Base-by-base conservation (phyloP, 2,329 filamentous ascomycete species). In the Colletotrichum sojae region DNA sequence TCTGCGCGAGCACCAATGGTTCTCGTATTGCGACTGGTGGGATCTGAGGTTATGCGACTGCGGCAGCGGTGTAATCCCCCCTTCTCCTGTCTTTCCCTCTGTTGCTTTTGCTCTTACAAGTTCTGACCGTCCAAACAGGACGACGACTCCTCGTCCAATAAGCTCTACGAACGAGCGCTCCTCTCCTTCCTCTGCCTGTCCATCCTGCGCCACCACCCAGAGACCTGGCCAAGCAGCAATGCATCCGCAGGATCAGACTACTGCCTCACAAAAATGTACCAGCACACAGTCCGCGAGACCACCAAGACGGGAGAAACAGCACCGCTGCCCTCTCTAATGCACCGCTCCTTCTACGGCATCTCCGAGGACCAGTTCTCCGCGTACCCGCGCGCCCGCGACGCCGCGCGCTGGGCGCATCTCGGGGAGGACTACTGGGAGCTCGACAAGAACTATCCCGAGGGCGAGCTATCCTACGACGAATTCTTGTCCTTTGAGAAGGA, bases 331-430 rank as follows among this genome's bases (percentile, higher is more conserved):
- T 51, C 59, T 18, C 40, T 71, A 57, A 64, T 72, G 9, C 73
- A 74, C 45, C 66, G 65, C 12, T 59, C 63, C 20, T 75, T 75
- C 65, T 73, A 71, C 43, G 73, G 72, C 25, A 63, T 74, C 27
- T 25, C 18, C 6, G 56, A 73, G 31, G 63, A 20, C 4, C 70
- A 70, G 31, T 74, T 67, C 49, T n/a, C 27, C 4, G 39, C n/a
- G 10, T 25, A 40, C 20, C 18, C 39, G 18, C 12, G 12, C 16
- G 27, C 58, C 6, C 20, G 46, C 4, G 48, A 43, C 6, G 36
- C 1, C 13, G 48, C n/a, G 15, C 31, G 48, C 12, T 45, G 51
- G 46, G 13, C n/a, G 27, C 27, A 54, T 15, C 48, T 62, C 13
- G 12, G 12, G 3, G 12, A 5, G 46, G 10, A 52, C 12, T 9